Base-by-base conservation (phyloP, 192 early-diverging fungal genomes). In the Podila epigama region DNA sequence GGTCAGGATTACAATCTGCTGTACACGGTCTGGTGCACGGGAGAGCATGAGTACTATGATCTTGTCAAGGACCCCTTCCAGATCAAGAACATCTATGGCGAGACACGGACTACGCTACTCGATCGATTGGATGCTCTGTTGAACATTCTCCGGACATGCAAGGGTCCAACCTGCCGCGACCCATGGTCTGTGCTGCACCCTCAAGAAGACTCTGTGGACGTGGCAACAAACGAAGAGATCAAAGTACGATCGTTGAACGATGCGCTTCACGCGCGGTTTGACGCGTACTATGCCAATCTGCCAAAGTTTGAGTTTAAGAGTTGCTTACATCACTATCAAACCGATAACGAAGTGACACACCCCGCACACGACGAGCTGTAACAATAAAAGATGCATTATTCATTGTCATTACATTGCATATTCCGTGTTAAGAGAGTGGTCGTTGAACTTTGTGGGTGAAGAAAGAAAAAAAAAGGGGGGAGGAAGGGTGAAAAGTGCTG, bases 51-150 rank as follows among this genome's bases (percentile, higher is more conserved):
- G 61, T 72, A 83, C 36, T 90, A 87, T 55, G 80, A 88, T 58
- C 56, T 88, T 22, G 79, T 66, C 29, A 66, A 77, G 37, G 89
- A 90, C 51, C 89, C 89, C 16, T 87, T 88, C 68, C 84, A 88
- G 68, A 50, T 84, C 25, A 63, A 72, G 22, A 90, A 90, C 60
- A 68, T 85, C 2, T 88, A 88, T 62, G n/a, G 75, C 3, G n/a
- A 44, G 28, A 63, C 79, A 12, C 51, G 72, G 13, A 20, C 22
- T 7, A 56, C 68, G 22, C 48, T 90, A 1, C 37, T 86, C n/a
- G 81, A 84, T 62, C 87, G 89, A 2, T 57, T 90, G 42, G 85
- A 90, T 77, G 87, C 89, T 20, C 66, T 88, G 34, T 53, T 88
- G 27, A 54, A 77, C 15, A 83, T 86, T 4, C 58, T 87, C 9